Evolutionary conservation across 305 asterid species (phyloP).

Genomic region (Solanum hybrid): DNA sequence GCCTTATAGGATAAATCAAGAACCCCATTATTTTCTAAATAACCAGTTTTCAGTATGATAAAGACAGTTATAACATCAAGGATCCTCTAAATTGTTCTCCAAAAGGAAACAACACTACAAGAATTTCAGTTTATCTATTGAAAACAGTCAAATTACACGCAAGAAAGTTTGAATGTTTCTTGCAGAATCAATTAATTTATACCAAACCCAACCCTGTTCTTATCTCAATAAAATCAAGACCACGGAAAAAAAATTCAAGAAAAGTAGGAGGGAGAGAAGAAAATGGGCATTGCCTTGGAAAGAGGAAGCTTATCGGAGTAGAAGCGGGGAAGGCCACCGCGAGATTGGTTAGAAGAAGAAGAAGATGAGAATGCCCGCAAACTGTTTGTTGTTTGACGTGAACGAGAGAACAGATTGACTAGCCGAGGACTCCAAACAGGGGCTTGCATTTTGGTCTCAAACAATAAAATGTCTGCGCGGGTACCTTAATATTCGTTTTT

Average conservation of each 20-base stretch:
- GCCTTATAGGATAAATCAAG: not conserved
- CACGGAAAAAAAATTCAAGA: not conserved
- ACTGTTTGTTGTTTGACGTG: slow-evolving; percentile 8
- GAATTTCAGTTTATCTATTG: not conserved
- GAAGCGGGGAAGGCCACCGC: slow-evolving; percentile 93
- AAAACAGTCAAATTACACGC: not conserved
- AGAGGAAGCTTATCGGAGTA: slow-evolving; percentile 59
- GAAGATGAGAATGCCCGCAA: slow-evolving; percentile 46
- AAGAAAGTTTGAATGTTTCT: not conserved
- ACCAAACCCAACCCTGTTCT: not conserved
- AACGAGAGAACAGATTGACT: slow-evolving; percentile 14
- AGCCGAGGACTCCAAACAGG: slow-evolving; percentile 24
- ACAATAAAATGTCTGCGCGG: not conserved
- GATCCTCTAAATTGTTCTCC: not conserved
- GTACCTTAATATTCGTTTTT: not conserved
- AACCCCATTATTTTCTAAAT: not conserved
- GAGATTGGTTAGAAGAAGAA: slow-evolving; percentile 61
- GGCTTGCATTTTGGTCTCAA: slow-evolving; percentile 26
- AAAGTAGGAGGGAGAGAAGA: not conserved
- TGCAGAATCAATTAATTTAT: not conserved
- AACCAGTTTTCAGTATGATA: not conserved
- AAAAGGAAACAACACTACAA: not conserved
- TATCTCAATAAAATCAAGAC: not conserved
- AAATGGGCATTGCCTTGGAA: slow-evolving; percentile 31
- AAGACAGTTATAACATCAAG: not conserved